These are phyloP conservation scores for Trichoderma erinaceum DNA, from an alignment of 495 filamentous ascomycete species.

Conservation along the genomic window DNA sequence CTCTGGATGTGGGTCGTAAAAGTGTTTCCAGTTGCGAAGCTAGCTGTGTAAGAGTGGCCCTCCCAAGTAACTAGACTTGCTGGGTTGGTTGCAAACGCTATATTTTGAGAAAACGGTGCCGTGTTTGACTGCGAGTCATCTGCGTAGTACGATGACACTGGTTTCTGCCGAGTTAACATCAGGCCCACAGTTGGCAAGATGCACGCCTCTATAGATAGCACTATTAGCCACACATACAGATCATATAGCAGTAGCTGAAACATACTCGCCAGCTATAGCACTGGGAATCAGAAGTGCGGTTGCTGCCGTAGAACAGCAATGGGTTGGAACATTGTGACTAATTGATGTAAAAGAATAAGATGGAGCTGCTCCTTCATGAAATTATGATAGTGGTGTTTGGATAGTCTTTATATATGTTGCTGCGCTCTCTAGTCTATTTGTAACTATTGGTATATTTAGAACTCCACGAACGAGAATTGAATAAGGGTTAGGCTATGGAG, in stretches of 20 bases:
- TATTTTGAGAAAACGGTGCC: not conserved
- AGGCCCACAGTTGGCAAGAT: conserved; percentile 2
- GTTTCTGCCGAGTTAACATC: not conserved
- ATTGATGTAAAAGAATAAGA: not conserved
- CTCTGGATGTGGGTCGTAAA: not conserved
- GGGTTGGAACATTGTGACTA: not conserved
- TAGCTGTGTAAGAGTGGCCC: not conserved
- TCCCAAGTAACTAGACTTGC: not conserved
- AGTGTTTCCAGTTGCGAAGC: conserved; percentile 3
- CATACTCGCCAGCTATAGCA: conserved; percentile 1
- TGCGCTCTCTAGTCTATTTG: not conserved
- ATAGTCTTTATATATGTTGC: not conserved
- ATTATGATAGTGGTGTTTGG: not conserved
- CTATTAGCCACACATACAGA: not conserved
- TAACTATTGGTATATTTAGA: not conserved
- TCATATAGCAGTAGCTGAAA: not conserved
- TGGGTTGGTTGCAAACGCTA: not conserved
- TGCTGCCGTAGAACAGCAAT: not conserved
- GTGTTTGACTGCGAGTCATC: not conserved
- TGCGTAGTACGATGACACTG: conserved; percentile 2
- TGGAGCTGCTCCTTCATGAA: not conserved
- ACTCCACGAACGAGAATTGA: not conserved
- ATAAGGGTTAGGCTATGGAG: not conserved
- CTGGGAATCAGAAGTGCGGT: not conserved
- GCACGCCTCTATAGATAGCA: not conserved